These are phyloP conservation scores for Remersonia thermophila DNA, from an alignment of 2,329 filamentous ascomycete genomes.

Conservation along the genomic window DNA sequence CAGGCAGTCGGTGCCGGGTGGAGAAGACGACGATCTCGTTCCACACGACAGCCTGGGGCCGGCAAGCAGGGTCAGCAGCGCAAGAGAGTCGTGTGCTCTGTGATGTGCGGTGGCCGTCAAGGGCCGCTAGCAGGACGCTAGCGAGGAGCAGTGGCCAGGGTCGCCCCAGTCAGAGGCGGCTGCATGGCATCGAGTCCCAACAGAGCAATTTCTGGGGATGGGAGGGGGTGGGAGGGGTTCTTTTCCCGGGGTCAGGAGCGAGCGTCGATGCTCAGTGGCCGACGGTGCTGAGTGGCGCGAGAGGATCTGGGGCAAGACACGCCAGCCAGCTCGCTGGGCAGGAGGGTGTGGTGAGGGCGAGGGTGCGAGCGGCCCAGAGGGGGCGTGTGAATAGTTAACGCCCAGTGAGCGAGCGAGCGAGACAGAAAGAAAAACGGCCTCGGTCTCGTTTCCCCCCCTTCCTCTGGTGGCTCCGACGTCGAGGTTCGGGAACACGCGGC, in stretches of 20 bases:
- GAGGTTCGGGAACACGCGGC: no score
- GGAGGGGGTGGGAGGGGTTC: neutral
- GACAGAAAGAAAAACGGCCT: no score
- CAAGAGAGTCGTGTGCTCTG: neutral
- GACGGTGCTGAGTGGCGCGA: conserved; percentile 2
- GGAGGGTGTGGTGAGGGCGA: neutral
- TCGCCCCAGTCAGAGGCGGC: conserved; percentile 6
- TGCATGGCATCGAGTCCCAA: conserved; percentile 6
- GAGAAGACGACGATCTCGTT: conserved; percentile 16
- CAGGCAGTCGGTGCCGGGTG: conserved; percentile 17
- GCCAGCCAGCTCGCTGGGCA: no score
- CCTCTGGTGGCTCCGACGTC: no score
- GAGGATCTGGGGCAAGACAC: conserved; percentile 1
- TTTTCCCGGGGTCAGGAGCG: conserved; percentile 1
- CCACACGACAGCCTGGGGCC: conserved; percentile 2
- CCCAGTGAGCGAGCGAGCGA: no score
- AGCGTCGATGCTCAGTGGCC: conserved; percentile 5
- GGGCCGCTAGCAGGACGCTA: conserved; percentile 4
- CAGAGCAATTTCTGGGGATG: conserved; percentile 5
- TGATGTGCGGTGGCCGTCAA: neutral
- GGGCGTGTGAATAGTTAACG: no score
- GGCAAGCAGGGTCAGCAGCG: neutral
- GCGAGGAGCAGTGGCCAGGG: neutral
- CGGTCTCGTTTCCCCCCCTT: no score
- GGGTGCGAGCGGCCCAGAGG: neutral